Conservation (phyloP, 1,139 yeast species). For the Hansenula anomala region DNA sequence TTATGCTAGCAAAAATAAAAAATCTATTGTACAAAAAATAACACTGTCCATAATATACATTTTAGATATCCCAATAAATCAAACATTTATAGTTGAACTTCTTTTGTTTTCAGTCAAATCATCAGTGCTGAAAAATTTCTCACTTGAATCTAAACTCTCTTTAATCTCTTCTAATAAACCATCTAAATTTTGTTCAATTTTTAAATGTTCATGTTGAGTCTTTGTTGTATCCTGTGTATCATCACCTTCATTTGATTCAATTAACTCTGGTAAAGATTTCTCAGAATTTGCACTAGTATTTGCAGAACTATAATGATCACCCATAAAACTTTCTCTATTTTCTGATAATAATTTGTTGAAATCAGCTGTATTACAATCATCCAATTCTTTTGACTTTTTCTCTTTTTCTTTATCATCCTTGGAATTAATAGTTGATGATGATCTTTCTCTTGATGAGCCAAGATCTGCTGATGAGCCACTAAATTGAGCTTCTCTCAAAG, state of each 20-base stretch:
- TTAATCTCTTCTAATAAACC: conserved; percentile 19
- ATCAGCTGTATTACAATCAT: neutral
- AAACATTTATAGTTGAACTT: neutral
- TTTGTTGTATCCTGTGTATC: conserved; percentile 13
- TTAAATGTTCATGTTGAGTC: conserved; percentile 6
- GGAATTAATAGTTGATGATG: conserved; percentile 2
- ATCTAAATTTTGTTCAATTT: conserved; percentile 10
- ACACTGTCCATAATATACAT: no score
- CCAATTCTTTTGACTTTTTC: neutral
- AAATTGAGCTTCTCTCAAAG: conserved; percentile 8
- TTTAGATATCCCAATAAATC: no score
- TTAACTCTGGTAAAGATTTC: conserved; percentile 3
- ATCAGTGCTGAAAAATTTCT: conserved; percentile 4
- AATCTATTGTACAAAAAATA: no score
- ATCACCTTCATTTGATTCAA: conserved; percentile 10
- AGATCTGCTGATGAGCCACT: conserved; percentile 1
- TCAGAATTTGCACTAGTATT: neutral
- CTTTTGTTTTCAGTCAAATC: neutral
- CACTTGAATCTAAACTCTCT: conserved; percentile 13
- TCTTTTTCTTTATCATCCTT: neutral
- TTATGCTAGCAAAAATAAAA: no score
- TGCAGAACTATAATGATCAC: conserved; percentile 2
- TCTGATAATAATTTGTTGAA: neutral
- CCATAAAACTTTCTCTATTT: conserved; percentile 14
- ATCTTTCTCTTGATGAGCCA: neutral